These are phyloP conservation scores for Decorospora gaudefroyi DNA, from an alignment of 2,329 filamentous ascomycete genomes.

Conservation along the genomic window DNA sequence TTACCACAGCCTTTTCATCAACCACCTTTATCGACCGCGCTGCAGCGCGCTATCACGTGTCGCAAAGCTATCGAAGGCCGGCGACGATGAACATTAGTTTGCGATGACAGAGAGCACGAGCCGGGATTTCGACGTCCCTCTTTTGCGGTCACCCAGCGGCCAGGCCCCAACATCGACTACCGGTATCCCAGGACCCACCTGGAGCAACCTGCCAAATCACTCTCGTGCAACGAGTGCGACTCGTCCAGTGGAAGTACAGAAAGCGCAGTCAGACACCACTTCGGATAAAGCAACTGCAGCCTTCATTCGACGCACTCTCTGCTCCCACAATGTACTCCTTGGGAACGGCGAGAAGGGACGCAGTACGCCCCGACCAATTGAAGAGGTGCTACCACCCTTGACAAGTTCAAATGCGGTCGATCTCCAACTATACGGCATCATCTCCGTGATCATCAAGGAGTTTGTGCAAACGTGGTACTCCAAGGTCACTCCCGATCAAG, in stretches of 20 bases:
- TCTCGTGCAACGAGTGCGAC: conserved; percentile 22
- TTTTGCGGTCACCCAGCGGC: conserved; percentile 28
- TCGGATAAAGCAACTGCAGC: conserved; percentile 79
- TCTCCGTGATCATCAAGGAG: conserved; percentile 86
- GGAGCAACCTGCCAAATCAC: conserved; percentile 20
- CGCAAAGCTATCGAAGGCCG: not conserved
- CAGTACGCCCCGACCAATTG: conserved; percentile 69
- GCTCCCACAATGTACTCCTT: conserved; percentile 63
- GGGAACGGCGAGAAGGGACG: conserved; percentile 56
- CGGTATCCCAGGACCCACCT: conserved; percentile 13
- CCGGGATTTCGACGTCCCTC: conserved; percentile 27
- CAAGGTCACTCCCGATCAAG: conserved; percentile 87
- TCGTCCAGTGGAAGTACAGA: conserved; percentile 27
- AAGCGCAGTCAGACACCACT: conserved; percentile 50
- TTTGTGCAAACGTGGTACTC: conserved; percentile 93
- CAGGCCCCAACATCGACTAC: conserved; percentile 22
- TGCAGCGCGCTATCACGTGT: conserved; percentile 20
- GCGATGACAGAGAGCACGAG: conserved; percentile 38
- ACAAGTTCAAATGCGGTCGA: conserved; percentile 95
- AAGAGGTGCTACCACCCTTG: conserved; percentile 83
- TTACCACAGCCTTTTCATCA: conserved; percentile 11
- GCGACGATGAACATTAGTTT: conserved; percentile 23
- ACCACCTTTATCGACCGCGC: conserved; percentile 15
- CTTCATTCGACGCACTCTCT: conserved; percentile 82
- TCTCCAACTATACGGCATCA: conserved; percentile 86